These are phyloP conservation scores for Botrytis medusae DNA, from an alignment of 2,329 filamentous ascomycete species.

Conservation along the genomic window DNA sequence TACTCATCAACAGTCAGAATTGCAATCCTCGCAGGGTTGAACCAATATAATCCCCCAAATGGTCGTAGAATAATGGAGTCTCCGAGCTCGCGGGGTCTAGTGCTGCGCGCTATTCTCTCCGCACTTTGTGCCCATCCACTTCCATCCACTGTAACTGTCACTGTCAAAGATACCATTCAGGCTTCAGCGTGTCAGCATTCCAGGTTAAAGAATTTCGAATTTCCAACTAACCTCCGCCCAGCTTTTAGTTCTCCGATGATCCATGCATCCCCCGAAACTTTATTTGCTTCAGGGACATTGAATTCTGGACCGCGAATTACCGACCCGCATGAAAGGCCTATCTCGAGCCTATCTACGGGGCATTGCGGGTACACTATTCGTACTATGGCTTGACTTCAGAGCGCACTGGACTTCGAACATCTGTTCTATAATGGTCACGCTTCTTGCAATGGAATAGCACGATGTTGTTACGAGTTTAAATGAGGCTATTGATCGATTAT, in stretches of 20 bases:
- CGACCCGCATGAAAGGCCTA: not conserved
- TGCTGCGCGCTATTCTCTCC: not conserved
- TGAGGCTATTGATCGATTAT: not conserved
- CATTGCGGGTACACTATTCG: not conserved
- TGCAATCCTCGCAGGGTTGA: not conserved
- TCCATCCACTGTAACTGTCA: slow-evolving; percentile 7
- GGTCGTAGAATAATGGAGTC: not conserved
- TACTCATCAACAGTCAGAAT: not conserved
- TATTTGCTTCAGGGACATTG: not conserved
- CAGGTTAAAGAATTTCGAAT: not conserved
- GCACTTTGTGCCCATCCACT: not conserved
- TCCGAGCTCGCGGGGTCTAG: slow-evolving; percentile 1
- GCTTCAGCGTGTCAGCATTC: not conserved
- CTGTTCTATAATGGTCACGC: not conserved
- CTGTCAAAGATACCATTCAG: not conserved
- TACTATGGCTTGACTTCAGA: not conserved
- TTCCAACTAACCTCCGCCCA: not conserved
- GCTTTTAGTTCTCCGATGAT: not conserved
- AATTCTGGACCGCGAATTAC: not conserved
- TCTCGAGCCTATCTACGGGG: slow-evolving; percentile 1
- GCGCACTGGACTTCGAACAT: not conserved
- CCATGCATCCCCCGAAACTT: not conserved
- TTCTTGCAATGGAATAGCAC: not conserved
- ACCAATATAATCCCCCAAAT: not conserved
- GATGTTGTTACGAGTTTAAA: slow-evolving; percentile 1